phyloP scores from a whole-genome alignment of 2,329 filamentous ascomycete genomes.

The Parastagonospora avenae region DNA sequence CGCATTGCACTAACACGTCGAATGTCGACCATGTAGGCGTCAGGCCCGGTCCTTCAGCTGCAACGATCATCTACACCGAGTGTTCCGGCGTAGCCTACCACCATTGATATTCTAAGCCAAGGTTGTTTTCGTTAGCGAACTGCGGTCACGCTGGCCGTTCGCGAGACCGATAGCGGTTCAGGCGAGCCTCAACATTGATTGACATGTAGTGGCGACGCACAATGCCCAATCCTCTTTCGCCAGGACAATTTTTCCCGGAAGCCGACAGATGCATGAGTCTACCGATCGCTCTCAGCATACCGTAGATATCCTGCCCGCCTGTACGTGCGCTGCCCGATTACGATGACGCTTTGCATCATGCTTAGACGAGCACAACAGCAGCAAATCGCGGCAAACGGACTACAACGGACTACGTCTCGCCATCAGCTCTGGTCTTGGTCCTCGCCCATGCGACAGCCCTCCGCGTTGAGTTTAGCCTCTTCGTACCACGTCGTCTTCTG shows the following conservation, averaged over 20 bases:
- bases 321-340: background rate
- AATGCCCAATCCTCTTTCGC: background rate
- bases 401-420: background rate
- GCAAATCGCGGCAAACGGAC: conserved; percentile 12
- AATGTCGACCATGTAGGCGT: conserved; percentile 23
- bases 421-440: background rate
- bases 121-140: background rate
- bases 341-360: conserved; percentile 11
- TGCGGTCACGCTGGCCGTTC: background rate
- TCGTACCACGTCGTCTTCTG: conserved; percentile 15
- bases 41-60: conserved; percentile 23
- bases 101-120: background rate
- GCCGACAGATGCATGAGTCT: conserved; percentile 1
- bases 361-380: conserved; percentile 3
- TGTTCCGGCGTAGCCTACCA: conserved; percentile 16
- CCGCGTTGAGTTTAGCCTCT: conserved; percentile 34
- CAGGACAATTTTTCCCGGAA: background rate
- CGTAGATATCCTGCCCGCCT: background rate
- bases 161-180: background rate
- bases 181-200: conserved; percentile 9
- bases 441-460: conserved; percentile 8
- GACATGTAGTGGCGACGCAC: conserved; percentile 5
- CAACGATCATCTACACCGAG: conserved; percentile 16
- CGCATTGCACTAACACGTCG: conserved; percentile 28
- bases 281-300: background rate